A percentile compares a stretch with the other conserved stretches of the same genome.
Evolutionary conservation across 2,329 filamentous ascomycete species (phyloP).

Genomic region (Byssothecium circinans): DNA sequence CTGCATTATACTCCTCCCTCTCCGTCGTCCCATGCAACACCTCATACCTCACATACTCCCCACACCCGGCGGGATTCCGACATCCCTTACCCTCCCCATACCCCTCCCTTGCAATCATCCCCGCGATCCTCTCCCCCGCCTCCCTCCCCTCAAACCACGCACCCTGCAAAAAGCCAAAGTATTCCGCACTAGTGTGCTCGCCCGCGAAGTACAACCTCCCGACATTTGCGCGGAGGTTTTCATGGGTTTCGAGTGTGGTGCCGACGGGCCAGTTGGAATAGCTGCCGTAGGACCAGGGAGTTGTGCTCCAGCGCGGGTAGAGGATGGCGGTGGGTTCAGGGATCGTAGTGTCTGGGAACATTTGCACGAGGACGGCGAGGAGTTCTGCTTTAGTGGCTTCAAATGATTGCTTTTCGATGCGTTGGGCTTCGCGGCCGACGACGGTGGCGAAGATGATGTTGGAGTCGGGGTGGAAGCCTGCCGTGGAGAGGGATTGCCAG

Average conservation of each 20-base stretch:
- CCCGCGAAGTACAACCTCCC: slow-evolving; percentile 66
- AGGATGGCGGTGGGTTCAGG: slow-evolving; percentile 63
- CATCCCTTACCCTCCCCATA: slow-evolving; percentile 15
- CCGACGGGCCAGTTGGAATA: slow-evolving; percentile 70
- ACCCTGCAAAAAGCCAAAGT: slow-evolving; percentile 66
- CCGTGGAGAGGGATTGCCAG: slow-evolving; percentile 63
- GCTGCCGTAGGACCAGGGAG: slow-evolving; percentile 59
- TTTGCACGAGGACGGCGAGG: slow-evolving; percentile 59
- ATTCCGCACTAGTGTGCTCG: slow-evolving; percentile 63
- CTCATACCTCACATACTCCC: slow-evolving; percentile 30
- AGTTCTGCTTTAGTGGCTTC: slow-evolving; percentile 60
- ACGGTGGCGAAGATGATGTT: slow-evolving; percentile 69
- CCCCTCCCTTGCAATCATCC: slow-evolving; percentile 16
- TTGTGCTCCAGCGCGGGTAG: slow-evolving; percentile 61
- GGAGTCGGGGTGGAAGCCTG: slow-evolving; percentile 62
- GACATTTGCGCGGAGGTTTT: slow-evolving; percentile 68
- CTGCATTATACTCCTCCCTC: slow-evolving; percentile 28
- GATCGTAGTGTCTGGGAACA: slow-evolving; percentile 61
- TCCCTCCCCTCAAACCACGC: slow-evolving; percentile 42
- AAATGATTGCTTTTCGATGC: slow-evolving; percentile 62
- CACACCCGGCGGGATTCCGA: slow-evolving; percentile 28
- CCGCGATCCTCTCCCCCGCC: slow-evolving; percentile 35
- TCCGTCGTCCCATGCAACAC: slow-evolving; percentile 36
- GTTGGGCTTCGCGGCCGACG: slow-evolving; percentile 58
- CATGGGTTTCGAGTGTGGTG: slow-evolving; percentile 65